Conservation (phyloP, 352 stramenopile genomes). For the Phytophthora boehmeriae region DNA sequence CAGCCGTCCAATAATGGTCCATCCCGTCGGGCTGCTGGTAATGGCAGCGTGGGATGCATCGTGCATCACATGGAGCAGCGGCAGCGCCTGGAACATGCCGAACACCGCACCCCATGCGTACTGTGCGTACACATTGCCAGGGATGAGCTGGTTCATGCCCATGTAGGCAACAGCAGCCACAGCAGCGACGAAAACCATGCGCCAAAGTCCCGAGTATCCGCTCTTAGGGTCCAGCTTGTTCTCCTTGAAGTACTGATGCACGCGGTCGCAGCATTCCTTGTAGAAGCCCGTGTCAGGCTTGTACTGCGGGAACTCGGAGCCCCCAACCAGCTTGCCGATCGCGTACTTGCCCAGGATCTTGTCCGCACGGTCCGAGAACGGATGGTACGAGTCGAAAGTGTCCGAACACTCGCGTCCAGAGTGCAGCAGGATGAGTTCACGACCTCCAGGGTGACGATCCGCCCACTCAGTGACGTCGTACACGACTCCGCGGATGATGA, state of each 20-base stretch:
- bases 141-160: constrained; percentile 75
- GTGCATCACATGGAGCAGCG: constrained; percentile 93
- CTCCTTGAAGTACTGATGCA: constrained; percentile 89
- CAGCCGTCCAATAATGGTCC: constrained; percentile 75
- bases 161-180: constrained; percentile 70
- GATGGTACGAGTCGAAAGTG: constrained; percentile 93
- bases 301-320: constrained; percentile 89
- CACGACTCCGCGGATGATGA: constrained; percentile 94
- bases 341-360: constrained; percentile 88
- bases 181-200: constrained; percentile 85
- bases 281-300: constrained; percentile 93
- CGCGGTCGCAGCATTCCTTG: constrained; percentile 81
- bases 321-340: constrained; percentile 79
- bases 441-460: constrained; percentile 82
- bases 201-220: constrained; percentile 80
- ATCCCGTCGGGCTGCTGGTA: constrained; percentile 78
- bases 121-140: constrained; percentile 58
- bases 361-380: constrained; percentile 83
- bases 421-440: constrained; percentile 83
- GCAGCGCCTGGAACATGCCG: constrained; percentile 88
- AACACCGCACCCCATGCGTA: constrained; percentile 85
- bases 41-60: constrained; percentile 92
- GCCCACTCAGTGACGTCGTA: constrained; percentile 94
- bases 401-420: constrained; percentile 84
- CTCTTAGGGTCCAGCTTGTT: constrained; percentile 91